phyloP scores from a whole-genome alignment of 768 basidiomycete genomes.

The Pleurotus eryngii region DNA sequence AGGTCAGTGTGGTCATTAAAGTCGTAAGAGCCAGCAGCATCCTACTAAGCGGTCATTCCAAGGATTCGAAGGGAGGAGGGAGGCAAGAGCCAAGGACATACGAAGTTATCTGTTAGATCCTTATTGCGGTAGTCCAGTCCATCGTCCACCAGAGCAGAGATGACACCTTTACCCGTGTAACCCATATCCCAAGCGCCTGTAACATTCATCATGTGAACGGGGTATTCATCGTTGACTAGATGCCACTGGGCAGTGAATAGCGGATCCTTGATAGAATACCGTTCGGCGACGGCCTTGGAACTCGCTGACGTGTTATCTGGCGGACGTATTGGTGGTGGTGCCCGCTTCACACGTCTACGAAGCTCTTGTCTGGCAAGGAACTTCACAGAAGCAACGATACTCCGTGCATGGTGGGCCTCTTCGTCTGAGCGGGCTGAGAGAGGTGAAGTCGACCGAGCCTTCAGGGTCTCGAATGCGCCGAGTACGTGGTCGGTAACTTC shows the following conservation, averaged over 20 bases:
- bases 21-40: constrained; percentile 85
- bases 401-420: constrained; percentile 34
- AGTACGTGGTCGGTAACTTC: constrained; percentile 46
- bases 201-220: constrained; percentile 89
- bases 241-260: constrained; percentile 90
- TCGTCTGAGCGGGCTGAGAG: constrained; percentile 38
- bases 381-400: constrained; percentile 53
- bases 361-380: constrained; percentile 60
- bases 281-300: constrained; percentile 48
- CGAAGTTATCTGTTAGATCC: constrained; percentile 90
- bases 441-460: constrained; percentile 26
- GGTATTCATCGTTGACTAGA: constrained; percentile 81
- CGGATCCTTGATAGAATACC: constrained; percentile 76
- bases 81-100: constrained; percentile 37
- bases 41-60: constrained; percentile 39
- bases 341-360: constrained; percentile 70
- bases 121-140: constrained; percentile 87
- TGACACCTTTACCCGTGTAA: constrained; percentile 81
- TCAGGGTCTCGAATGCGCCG: constrained; percentile 44
- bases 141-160: constrained; percentile 90
- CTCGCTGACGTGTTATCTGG: constrained; percentile 29
- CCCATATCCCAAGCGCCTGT: constrained; percentile 89
- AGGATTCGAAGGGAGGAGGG: not conserved
- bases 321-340: constrained; percentile 56
- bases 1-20: constrained; percentile 91